Evolutionary conservation across 371 early-diverging fungal genomes (phyloP).

Genomic region (Nematocida displodere): DNA sequence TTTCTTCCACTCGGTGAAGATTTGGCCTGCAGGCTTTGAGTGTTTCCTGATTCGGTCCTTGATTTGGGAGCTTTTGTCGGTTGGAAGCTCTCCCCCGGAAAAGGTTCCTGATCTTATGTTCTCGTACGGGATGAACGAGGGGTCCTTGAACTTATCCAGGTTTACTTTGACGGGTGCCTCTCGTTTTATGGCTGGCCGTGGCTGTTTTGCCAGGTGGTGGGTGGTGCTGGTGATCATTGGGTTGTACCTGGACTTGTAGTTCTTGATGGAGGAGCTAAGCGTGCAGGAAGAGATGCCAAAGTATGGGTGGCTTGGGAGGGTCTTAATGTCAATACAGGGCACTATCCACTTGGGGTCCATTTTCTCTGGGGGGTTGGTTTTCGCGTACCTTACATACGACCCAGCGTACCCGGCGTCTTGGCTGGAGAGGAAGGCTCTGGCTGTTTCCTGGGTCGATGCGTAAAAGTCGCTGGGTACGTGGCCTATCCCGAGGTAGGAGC

Average conservation of each 20-base stretch:
- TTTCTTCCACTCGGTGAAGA: slow-evolving; percentile 44
- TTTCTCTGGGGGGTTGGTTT: slow-evolving; percentile 33
- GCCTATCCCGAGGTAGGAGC: slow-evolving; percentile 37
- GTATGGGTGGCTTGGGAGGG: slow-evolving; percentile 4
- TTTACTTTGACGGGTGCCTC: neutral
- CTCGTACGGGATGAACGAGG: slow-evolving; percentile 47
- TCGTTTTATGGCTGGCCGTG: neutral
- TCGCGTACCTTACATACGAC: slow-evolving; percentile 24
- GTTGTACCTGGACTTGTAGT: slow-evolving; percentile 20
- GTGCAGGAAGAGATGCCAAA: neutral
- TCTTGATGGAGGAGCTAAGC: neutral
- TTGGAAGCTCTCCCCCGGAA: neutral
- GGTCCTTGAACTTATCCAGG: slow-evolving; percentile 43
- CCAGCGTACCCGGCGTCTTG: neutral
- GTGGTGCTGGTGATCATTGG: neutral
- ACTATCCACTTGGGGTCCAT: slow-evolving; percentile 36
- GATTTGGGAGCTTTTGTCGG: neutral
- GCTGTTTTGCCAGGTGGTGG: neutral
- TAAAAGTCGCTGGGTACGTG: slow-evolving; percentile 23
- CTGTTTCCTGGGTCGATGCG: neutral
- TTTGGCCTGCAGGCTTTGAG: neutral
- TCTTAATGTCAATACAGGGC: neutral
- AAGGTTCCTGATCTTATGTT: slow-evolving; percentile 38
- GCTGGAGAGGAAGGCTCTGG: neutral
- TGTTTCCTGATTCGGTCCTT: slow-evolving; percentile 5